phyloP scores from a whole-genome alignment of 169 alveolate genomes.

The Plasmodium chabaudi region DNA sequence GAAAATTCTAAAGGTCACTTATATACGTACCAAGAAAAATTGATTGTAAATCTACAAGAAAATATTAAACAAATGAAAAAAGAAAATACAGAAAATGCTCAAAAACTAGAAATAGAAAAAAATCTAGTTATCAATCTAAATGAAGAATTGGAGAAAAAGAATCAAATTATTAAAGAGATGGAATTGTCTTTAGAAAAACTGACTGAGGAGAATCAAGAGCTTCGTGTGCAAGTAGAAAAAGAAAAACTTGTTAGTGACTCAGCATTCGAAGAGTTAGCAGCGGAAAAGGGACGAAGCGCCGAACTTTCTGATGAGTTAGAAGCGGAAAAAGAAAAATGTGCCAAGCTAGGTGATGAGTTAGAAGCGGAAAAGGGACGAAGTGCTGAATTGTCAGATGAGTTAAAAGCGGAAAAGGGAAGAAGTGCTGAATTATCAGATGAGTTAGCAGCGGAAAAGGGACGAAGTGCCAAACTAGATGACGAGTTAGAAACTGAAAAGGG shows the following conservation, averaged over 20 bases:
- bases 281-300: not conserved
- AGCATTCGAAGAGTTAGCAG: slow-evolving; percentile 26
- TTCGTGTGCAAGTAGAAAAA: slow-evolving; percentile 23
- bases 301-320: not conserved
- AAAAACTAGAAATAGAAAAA: slow-evolving; percentile 2
- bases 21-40: not conserved
- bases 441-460: slow-evolving; percentile 16
- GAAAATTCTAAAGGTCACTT: not conserved
- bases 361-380: not conserved
- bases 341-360: slow-evolving; percentile 11
- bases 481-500: slow-evolving; percentile 26
- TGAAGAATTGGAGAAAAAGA: not conserved
- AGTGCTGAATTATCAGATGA: not conserved
- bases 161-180: not conserved
- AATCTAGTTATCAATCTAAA: not conserved
- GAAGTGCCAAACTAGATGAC: not conserved
- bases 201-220: slow-evolving; percentile 15
- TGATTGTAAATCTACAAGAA: not conserved
- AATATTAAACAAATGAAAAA: slow-evolving; percentile 2
- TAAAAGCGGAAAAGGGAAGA: slow-evolving; percentile 18
- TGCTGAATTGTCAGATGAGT: not conserved
- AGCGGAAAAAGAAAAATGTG: not conserved
- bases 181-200: slow-evolving; percentile 39
- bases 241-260: slow-evolving; percentile 11
- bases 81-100: not conserved